Percentiles rank a stretch among this genome's conserved stretches.
These are phyloP conservation scores for Neofusicoccum kwambonambiense DNA, from an alignment of 2,329 filamentous ascomycete genomes.

Conservation along the genomic window DNA sequence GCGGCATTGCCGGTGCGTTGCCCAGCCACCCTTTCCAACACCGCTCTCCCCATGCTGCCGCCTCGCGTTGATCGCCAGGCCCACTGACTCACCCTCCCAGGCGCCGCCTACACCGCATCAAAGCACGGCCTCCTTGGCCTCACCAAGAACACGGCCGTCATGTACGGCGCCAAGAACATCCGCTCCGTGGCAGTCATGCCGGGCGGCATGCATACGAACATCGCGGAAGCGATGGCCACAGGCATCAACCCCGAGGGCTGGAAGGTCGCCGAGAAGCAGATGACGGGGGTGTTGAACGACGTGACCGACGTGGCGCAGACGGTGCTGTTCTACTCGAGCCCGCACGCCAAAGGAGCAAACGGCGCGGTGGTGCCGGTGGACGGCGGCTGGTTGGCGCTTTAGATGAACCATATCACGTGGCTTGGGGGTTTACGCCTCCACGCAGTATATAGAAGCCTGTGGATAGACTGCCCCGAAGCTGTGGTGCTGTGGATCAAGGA, in stretches of 20 bases:
- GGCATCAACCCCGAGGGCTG: conserved; percentile 30
- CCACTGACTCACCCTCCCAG: conserved; percentile 25
- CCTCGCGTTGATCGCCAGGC: background rate
- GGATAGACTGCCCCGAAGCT: no score
- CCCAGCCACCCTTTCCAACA: background rate
- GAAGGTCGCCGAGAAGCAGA: conserved; percentile 22
- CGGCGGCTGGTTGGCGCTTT: conserved; percentile 15
- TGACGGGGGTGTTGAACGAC: conserved; percentile 24
- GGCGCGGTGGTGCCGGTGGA: conserved; percentile 25
- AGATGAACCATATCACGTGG: background rate
- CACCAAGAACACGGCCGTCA: conserved; percentile 50
- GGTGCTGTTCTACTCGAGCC: conserved; percentile 32
- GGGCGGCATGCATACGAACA: conserved; percentile 44
- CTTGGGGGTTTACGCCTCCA: no score
- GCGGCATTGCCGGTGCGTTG: background rate
- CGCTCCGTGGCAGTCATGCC: conserved; percentile 48
- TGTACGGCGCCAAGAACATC: conserved; percentile 46
- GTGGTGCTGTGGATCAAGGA: no score
- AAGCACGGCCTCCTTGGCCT: conserved; percentile 48
- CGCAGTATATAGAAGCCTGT: no score
- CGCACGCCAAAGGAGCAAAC: conserved; percentile 32
- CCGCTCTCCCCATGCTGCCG: background rate
- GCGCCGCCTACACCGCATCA: conserved; percentile 47
- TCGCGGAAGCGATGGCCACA: conserved; percentile 44
- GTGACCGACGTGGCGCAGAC: conserved; percentile 33